Conservation (phyloP, 2,329 filamentous ascomycete species). For the Neoarthrinium moseri region DNA sequence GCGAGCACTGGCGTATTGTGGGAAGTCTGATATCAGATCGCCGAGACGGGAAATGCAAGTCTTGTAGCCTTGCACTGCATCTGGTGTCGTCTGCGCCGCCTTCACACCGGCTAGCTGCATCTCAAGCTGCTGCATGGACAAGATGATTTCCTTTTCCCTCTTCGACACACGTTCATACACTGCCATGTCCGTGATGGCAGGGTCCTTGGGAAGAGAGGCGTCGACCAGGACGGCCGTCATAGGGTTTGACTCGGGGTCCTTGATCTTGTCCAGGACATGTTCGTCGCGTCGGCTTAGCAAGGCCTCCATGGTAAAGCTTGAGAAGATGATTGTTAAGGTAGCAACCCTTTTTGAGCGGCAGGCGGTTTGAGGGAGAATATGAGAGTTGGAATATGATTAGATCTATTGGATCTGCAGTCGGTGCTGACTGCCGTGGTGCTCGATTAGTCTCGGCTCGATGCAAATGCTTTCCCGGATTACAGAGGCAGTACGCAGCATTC, state of each 20-base stretch:
- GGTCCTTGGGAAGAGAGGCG: constrained; percentile 53
- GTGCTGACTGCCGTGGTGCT: no score
- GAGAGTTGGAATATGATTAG: neutral
- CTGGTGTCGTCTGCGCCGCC: constrained; percentile 28
- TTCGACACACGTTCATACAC: constrained; percentile 51
- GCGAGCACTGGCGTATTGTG: constrained; percentile 68
- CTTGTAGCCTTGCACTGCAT: constrained; percentile 45
- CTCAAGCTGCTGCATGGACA: constrained; percentile 54
- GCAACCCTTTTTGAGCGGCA: constrained; percentile 9
- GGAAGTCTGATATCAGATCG: constrained; percentile 54
- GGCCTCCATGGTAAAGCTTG: constrained; percentile 45
- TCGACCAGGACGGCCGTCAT: constrained; percentile 54
- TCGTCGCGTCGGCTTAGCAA: constrained; percentile 57
- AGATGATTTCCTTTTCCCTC: constrained; percentile 53
- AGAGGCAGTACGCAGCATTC: no score
- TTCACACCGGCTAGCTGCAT: constrained; percentile 45
- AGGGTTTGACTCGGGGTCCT: constrained; percentile 63
- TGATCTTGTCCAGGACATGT: constrained; percentile 65
- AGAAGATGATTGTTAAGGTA: no score
- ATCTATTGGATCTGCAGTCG: no score
- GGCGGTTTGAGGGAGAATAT: neutral
- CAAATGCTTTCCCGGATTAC: no score
- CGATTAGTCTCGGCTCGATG: no score
- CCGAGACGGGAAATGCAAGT: constrained; percentile 49
- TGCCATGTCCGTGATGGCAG: constrained; percentile 49